Conservation (phyloP, 148 eudicot species). For the Rhododendron simsii region DNA sequence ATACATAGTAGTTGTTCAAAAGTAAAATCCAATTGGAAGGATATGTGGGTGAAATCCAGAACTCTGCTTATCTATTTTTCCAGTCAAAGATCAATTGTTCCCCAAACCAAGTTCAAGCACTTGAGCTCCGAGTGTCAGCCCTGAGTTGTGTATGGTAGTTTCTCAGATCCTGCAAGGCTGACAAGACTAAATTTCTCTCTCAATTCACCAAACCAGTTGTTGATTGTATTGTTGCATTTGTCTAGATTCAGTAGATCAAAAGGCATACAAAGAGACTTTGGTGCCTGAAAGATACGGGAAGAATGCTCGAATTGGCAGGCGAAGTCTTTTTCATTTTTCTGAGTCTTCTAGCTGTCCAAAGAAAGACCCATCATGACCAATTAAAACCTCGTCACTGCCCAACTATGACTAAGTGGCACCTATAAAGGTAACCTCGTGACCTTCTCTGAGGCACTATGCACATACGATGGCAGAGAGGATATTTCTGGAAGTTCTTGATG, state of each 20-base stretch:
- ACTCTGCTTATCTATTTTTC: background rate
- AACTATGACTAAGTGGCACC: background rate
- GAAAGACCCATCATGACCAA: background rate
- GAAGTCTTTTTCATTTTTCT: background rate
- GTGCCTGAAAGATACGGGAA: background rate
- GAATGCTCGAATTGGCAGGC: background rate
- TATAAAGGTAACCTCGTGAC: background rate
- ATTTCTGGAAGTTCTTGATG: background rate
- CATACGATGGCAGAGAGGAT: background rate
- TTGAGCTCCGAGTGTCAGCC: background rate
- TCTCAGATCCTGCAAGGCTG: background rate
- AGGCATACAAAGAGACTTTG: background rate
- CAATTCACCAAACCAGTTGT: background rate
- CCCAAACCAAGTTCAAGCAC: background rate
- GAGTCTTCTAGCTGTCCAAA: background rate
- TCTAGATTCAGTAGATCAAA: background rate
- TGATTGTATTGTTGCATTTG: background rate
- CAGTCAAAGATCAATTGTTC: background rate
- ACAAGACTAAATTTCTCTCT: background rate
- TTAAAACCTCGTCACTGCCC: background rate
- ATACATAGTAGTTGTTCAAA: background rate
- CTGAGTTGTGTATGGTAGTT: background rate
- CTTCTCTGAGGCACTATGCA: background rate
- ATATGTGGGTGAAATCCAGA: background rate
- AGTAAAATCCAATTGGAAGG: background rate